Evolutionary conservation across 768 basidiomycete genomes (phyloP), one percentile per base, ranked within the genome.

Genomic region (Mycena crocata): DNA sequence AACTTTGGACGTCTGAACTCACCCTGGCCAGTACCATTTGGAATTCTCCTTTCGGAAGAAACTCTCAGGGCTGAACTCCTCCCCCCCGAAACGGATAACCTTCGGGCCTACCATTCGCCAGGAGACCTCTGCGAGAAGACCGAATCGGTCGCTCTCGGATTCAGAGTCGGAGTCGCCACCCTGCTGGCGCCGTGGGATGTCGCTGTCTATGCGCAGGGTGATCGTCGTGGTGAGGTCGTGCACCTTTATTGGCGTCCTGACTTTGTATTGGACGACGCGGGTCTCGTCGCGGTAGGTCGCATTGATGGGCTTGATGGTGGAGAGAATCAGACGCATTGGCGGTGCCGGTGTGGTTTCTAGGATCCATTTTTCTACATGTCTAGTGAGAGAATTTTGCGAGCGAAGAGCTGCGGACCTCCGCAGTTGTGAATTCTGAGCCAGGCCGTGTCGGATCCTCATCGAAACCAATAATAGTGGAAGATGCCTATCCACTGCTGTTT

Each of bases 151-250:
- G 23, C 8, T 49, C n/a, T 24, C 39, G 26, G 28, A 7, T 15
- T 44, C 14, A 19, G 39, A 26, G 9, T 32, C 44, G 5, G 37
- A 3, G 12, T 40, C 26, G 28, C 48, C n/a, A n/a, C n/a, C 45
- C 12, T 50, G 48, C 35, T 57, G 39, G 49, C 55, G 66, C 17
- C 60, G 60, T 17, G 66, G 66, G 39, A 67, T 57, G 48, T 67
- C 66, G 19, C 13, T 57, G 48, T 67, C 66, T 40, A 67, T 42
- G 61, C 48, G 66, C 3, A 60, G 61, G 24, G 24, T 62, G 13
- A 67, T 67, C 26, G 48, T 67, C 55, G 66, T 31, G n/a, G 42
- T 54, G 49, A 62, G 34, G 9, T 67, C 60, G 24, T 51, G 49
- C 17, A 62, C 60, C 48, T 52, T 62, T 39, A 67, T 54, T 3